Evolutionary conservation across 2,329 filamentous ascomycete genomes (phyloP).

Genomic region (Xylariaceae sp.): DNA sequence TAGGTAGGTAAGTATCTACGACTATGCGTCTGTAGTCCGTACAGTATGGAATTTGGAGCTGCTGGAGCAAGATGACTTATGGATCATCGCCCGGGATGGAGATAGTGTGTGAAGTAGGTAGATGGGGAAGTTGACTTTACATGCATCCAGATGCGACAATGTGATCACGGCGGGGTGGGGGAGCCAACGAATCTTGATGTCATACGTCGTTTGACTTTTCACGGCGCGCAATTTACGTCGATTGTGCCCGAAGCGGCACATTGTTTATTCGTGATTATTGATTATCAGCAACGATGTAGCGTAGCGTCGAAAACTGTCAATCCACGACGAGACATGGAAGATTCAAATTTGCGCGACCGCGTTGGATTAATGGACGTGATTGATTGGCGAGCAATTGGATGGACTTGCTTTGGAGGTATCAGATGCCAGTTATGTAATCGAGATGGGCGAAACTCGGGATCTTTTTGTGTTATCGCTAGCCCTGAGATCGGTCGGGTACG

Average conservation of each 20-base stretch:
- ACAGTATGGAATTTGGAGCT: too few species aligned
- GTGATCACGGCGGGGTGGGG: slow-evolving; percentile 13
- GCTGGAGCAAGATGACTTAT: too few species aligned
- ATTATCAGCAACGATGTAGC: too few species aligned
- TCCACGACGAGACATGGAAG: not conserved
- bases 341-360: not conserved
- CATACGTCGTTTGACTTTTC: slow-evolving; percentile 1
- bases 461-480: not conserved
- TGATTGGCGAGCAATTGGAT: not conserved
- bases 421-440: not conserved
- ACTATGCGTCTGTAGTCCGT: too few species aligned
- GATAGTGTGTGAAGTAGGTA: not conserved
- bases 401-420: not conserved
- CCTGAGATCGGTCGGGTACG: not conserved
- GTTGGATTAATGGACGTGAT: not conserved
- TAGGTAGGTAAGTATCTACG: too few species aligned
- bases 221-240: not conserved
- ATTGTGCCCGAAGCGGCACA: too few species aligned
- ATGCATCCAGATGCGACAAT: not conserved
- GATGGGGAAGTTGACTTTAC: not conserved
- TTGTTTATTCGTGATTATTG: too few species aligned
- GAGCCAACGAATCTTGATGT: slow-evolving; percentile 19
- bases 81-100: not conserved
- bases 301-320: not conserved
- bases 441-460: not conserved